phyloP scores from a whole-genome alignment of 352 stramenopile species.

The Pythium brachiatum region DNA sequence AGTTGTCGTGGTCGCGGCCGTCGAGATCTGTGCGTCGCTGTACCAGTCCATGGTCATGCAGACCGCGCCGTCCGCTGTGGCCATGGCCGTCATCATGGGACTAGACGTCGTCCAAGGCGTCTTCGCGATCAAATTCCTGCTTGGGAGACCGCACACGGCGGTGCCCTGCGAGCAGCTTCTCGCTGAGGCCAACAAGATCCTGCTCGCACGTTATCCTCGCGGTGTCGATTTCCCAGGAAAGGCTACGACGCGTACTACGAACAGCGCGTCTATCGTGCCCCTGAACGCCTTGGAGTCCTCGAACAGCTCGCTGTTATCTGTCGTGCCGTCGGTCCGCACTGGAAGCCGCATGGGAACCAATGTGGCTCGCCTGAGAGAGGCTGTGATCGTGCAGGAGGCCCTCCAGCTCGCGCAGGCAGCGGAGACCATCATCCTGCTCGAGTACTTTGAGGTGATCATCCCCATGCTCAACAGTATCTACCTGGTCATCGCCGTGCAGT shows the following conservation, averaged over 20 bases:
- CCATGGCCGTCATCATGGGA: conserved; percentile 15
- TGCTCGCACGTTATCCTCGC: too few species aligned
- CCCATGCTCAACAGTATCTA: conserved; percentile 12
- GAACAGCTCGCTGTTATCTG: background rate
- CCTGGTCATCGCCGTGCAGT: conserved; percentile 4
- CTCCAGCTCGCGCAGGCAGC: conserved; percentile 8
- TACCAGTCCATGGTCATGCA: conserved; percentile 21
- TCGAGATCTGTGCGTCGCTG: conserved; percentile 15
- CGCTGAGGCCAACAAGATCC: background rate
- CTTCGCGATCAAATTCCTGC: conserved; percentile 1
- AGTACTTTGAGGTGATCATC: conserved; percentile 21
- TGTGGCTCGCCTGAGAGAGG: background rate
- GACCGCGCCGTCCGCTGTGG: background rate
- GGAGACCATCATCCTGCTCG: conserved; percentile 14
- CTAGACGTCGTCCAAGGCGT: conserved; percentile 6
- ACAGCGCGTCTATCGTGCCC: background rate
- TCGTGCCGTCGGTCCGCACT: background rate
- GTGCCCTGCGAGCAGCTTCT: background rate
- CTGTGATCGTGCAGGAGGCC: conserved; percentile 6
- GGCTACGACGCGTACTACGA: background rate
- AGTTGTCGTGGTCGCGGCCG: conserved; percentile 3
- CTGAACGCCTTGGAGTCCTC: background rate
- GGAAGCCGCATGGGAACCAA: background rate
- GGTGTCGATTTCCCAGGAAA: background rate
- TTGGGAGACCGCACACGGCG: background rate